These are phyloP conservation scores for Letharia columbiana DNA, from an alignment of 495 filamentous ascomycete genomes.

Conservation along the genomic window DNA sequence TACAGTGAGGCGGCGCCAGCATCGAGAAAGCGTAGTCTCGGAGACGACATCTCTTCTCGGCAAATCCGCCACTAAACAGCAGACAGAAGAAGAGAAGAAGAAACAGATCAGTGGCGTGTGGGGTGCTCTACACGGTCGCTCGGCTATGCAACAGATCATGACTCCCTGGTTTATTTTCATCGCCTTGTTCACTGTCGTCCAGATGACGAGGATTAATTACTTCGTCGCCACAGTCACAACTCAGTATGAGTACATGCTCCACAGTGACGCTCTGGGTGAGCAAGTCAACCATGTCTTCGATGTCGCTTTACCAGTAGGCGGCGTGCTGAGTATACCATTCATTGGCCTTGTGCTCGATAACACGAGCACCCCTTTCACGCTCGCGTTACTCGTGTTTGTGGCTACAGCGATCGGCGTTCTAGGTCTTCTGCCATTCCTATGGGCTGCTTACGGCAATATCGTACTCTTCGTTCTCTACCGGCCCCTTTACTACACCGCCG, in stretches of 20 bases:
- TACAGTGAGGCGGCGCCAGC: conserved; percentile 44
- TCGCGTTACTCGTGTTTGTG: conserved; percentile 59
- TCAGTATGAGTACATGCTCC: conserved; percentile 78
- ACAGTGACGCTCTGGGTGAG: conserved; percentile 46
- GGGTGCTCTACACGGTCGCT: conserved; percentile 75
- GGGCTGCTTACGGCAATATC: conserved; percentile 71
- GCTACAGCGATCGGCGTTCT: conserved; percentile 73
- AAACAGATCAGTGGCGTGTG: conserved; percentile 65
- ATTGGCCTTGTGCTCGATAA: conserved; percentile 77
- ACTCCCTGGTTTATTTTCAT: conserved; percentile 86
- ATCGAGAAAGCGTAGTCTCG: conserved; percentile 57
- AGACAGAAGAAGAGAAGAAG: conserved; percentile 44
- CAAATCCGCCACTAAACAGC: conserved; percentile 43
- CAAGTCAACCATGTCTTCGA: conserved; percentile 82
- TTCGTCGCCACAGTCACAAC: conserved; percentile 86
- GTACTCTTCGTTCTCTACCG: conserved; percentile 61
- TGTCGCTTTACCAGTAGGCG: conserved; percentile 77
- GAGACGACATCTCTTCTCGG: conserved; percentile 67
- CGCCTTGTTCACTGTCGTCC: conserved; percentile 75
- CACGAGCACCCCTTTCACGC: conserved; percentile 62
- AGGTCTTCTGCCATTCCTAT: conserved; percentile 59
- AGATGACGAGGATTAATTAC: conserved; percentile 96
- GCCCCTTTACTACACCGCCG: conserved; percentile 46
- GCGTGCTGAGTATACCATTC: conserved; percentile 76
- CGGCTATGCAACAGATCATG: conserved; percentile 64